phyloP scores from a whole-genome alignment of 176 grass and related monocot genomes.

The Musa itinerans region DNA sequence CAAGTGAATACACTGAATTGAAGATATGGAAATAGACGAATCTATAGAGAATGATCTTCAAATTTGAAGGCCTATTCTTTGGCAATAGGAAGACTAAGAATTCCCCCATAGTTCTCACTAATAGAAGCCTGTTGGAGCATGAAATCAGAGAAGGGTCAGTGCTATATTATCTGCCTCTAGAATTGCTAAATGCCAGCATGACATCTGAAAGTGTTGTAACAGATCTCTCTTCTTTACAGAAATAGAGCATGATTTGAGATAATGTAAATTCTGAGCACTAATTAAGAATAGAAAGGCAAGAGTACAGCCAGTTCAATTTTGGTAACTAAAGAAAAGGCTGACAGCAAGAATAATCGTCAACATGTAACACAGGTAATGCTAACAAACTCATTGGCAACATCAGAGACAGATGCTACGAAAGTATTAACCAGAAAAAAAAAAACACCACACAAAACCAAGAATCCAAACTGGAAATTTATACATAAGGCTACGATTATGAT shows the following conservation, averaged over 20 bases:
- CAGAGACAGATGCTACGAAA: too few species aligned
- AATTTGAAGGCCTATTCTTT: background rate
- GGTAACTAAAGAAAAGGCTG: too few species aligned
- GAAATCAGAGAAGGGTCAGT: background rate
- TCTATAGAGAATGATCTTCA: background rate
- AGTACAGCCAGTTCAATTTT: too few species aligned
- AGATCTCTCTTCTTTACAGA: too few species aligned
- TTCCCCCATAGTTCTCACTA: slow-evolving; percentile 10
- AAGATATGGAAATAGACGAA: too few species aligned
- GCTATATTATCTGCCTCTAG: too few species aligned
- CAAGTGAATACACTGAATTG: background rate
- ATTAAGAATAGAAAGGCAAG: background rate
- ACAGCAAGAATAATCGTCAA: background rate
- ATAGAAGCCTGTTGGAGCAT: background rate
- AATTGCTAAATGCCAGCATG: background rate
- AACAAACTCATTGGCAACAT: background rate
- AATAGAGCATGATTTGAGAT: background rate
- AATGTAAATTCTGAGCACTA: background rate
- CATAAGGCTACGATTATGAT: too few species aligned
- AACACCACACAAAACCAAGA: too few species aligned
- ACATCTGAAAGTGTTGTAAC: too few species aligned
- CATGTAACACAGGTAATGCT: background rate
- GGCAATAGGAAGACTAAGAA: background rate
- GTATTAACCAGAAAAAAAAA: too few species aligned
- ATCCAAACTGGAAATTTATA: too few species aligned